Percentiles rank a stretch among this genome's conserved stretches.
Conservation (phyloP, 1,284 basidiomycete species). For the Moesziomyces globuligerus region DNA sequence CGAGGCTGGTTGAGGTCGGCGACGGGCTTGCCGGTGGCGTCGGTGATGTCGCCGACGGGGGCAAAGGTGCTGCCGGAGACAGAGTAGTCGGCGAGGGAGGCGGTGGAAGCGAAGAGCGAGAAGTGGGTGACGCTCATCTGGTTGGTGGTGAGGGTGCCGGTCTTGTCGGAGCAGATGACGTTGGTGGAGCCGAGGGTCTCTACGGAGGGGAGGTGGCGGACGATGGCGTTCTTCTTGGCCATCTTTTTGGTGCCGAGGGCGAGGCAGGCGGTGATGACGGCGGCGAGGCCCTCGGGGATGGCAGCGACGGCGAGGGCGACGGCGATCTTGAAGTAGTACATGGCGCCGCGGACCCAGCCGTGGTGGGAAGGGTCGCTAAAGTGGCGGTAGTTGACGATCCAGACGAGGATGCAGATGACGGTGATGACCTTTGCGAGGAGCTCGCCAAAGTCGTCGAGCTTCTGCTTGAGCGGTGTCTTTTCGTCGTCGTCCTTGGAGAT, state of each 20-base stretch:
- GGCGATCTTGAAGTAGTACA: conserved; percentile 68
- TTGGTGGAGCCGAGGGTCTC: conserved; percentile 66
- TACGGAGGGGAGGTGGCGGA: conserved; percentile 64
- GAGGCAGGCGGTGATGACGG: conserved; percentile 66
- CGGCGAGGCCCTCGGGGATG: conserved; percentile 66
- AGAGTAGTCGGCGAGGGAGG: conserved; percentile 44
- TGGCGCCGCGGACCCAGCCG: conserved; percentile 63
- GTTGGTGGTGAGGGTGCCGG: conserved; percentile 66
- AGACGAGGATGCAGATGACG: conserved; percentile 66
- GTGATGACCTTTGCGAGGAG: conserved; percentile 65
- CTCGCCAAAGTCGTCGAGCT: conserved; percentile 67
- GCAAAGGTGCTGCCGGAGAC: conserved; percentile 63
- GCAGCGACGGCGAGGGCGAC: conserved; percentile 67
- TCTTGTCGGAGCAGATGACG: conserved; percentile 68
- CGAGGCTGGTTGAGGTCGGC: conserved; percentile 50
- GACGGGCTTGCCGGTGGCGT: conserved; percentile 37
- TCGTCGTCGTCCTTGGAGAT: conserved; percentile 63
- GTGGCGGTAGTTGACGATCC: conserved; percentile 66
- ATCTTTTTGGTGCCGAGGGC: conserved; percentile 67
- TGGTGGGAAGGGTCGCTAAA: conserved; percentile 66
- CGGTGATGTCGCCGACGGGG: conserved; percentile 53
- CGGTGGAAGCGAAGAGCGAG: conserved; percentile 25
- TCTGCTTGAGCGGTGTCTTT: conserved; percentile 66
- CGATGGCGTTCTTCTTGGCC: conserved; percentile 67
- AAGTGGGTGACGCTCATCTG: conserved; percentile 66